These are phyloP conservation scores for Ceratobasidium sp. DNA, from an alignment of 1,284 basidiomycete genomes.

Conservation along the genomic window DNA sequence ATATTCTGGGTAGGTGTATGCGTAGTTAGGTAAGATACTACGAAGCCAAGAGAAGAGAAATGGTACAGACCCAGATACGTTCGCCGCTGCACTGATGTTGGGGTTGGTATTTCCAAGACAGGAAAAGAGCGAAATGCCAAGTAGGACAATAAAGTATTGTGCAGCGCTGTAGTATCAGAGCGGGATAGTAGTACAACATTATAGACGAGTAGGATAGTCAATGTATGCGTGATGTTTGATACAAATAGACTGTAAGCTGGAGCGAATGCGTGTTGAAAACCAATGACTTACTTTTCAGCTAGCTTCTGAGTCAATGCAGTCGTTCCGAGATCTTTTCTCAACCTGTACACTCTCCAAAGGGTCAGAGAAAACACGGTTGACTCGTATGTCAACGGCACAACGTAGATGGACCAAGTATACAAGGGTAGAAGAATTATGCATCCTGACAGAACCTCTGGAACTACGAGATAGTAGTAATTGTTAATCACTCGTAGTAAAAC, in stretches of 20 bases:
- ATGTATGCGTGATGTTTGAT: too few species aligned
- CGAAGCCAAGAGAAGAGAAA: not conserved
- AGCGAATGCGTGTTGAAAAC: not conserved
- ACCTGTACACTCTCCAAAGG: slow-evolving; percentile 4
- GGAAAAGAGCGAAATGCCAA: not conserved
- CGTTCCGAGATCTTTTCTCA: slow-evolving; percentile 2
- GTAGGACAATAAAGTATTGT: slow-evolving; percentile 1
- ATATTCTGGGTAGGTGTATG: not conserved
- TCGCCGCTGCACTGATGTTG: not conserved
- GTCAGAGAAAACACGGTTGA: slow-evolving; percentile 7
- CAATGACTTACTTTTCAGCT: not conserved
- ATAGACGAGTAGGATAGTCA: slow-evolving; percentile 4
- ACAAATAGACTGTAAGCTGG: too few species aligned
- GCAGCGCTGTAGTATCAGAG: not conserved
- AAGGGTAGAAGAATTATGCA: slow-evolving; percentile 5
- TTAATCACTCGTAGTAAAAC: too few species aligned
- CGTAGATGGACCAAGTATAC: slow-evolving; percentile 18
- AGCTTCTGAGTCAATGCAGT: slow-evolving; percentile 4
- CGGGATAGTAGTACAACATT: too few species aligned
- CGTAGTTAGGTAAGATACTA: not conserved
- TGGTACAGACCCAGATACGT: slow-evolving; percentile 19
- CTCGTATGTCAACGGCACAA: slow-evolving; percentile 17
- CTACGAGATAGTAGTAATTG: not conserved
- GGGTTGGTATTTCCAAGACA: not conserved
- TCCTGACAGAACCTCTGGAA: slow-evolving; percentile 24